Evolutionary conservation across 2,329 filamentous ascomycete species (phyloP), one percentile per base, ranked within the genome.

Genomic region (Pyrenophora tritici-repentis): DNA sequence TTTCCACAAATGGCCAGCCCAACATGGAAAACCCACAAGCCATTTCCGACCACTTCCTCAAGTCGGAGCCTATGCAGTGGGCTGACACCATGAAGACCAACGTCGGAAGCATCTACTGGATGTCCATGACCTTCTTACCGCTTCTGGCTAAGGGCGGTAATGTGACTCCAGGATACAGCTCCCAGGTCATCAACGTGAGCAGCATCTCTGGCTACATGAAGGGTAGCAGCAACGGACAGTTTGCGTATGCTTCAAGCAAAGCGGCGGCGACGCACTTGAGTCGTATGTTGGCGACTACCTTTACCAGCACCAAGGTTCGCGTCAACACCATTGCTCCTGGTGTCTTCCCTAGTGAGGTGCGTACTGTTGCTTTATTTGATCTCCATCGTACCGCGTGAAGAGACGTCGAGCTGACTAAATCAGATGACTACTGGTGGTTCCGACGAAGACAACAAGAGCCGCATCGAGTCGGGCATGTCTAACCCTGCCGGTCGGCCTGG

Each of bases 121-220:
- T 80, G 56, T 77, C 78, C 14, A 81, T 81, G 55, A 80, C 79
- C 1, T 80, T 85, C 62, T 70, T 84, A 2, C 81, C 81, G 0
- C 70, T 83, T 2, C 74, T 84, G 1, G 78, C 77, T 1, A 81
- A 81, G 50, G 81, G 79, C 5, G 65, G 71, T 9, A 66, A 73
- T 2, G 66, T 73, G 4, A 78, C 77, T 1, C 76, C 76, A 0
- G 78, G 79, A 4, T 81, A 80, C 61, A 74, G 75, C 1, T 78
- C 78, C 3, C 76, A 69, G 14, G 74, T 85, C 20, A 76, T 85
- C 56, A 84, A 84, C 44, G 78, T 84, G 40, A 73, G 75, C 33
- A 80, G 76, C n/a, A 78, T 81, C 38, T 76, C 75, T 1, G 81
- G 80, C 0, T 63, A 78, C 4, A 76, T 82, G 72, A 83, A 83